Evolutionary conservation across 192 early-diverging fungal genomes (phyloP).

Genomic region (Pilaira anomala): DNA sequence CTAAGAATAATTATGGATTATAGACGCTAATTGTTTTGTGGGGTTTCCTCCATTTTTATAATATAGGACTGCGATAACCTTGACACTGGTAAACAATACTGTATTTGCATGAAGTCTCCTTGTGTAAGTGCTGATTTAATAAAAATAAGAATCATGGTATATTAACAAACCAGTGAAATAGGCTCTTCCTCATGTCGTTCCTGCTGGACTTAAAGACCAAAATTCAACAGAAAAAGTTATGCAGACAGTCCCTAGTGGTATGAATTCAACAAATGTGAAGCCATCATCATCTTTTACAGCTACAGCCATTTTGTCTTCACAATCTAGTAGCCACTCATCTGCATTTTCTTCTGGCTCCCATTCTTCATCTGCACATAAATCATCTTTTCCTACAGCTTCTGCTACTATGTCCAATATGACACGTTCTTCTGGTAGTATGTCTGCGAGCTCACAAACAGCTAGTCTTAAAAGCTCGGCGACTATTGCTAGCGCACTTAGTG

Average conservation of each 20-base stretch:
- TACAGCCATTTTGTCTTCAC: no score
- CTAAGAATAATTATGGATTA: not conserved
- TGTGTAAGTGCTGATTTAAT: not conserved
- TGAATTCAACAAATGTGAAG: no score
- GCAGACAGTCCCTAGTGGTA: no score
- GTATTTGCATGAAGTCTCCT: constrained; percentile 10
- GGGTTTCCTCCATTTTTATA: no score
- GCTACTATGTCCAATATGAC: not conserved
- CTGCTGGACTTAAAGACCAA: not conserved
- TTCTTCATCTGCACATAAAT: no score
- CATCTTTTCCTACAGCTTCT: not conserved
- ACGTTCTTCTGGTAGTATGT: not conserved
- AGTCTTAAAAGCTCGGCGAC: not conserved
- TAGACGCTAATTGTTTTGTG: not conserved
- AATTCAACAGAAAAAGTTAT: no score
- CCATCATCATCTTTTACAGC: no score
- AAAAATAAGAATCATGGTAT: not conserved
- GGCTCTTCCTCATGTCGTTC: not conserved
- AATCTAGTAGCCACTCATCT: no score
- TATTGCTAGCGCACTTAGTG: not conserved
- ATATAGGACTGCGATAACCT: constrained; percentile 16
- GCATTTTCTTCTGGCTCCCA: no score
- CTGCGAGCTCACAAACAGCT: not conserved
- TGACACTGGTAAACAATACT: constrained; percentile 8
- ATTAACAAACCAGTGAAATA: not conserved